Conservation (phyloP, 805 yeast genomes). For the Lipomyces kockii region DNA sequence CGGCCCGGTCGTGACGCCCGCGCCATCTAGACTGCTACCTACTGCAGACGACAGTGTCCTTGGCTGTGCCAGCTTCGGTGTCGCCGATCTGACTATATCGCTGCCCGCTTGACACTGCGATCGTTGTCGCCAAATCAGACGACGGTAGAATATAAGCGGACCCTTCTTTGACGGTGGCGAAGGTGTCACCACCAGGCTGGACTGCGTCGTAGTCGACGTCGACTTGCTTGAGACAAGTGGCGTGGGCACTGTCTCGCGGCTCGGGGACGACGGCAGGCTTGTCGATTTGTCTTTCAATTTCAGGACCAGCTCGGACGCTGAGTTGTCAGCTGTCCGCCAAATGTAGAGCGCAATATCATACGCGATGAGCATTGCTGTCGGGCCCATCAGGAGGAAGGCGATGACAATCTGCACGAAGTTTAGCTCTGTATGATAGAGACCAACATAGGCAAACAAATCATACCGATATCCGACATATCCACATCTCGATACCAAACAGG, state of each 20-base stretch:
- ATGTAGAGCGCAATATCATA: constrained; percentile 25
- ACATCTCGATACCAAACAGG: constrained; percentile 16
- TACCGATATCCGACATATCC: constrained; percentile 25
- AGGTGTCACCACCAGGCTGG: not conserved
- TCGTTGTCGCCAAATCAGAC: not conserved
- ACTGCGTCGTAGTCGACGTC: not conserved
- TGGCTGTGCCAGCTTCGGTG: not conserved
- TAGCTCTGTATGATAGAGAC: not conserved
- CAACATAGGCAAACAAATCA: not conserved
- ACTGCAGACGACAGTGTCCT: not conserved
- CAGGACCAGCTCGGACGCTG: constrained; percentile 2
- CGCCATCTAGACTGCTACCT: not conserved
- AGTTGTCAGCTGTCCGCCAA: constrained; percentile 21
- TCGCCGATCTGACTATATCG: not conserved
- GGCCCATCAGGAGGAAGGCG: constrained; percentile 22
- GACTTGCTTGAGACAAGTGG: no score
- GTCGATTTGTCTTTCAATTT: constrained; percentile 3
- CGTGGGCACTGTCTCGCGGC: not conserved
- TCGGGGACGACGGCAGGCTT: constrained; percentile 2
- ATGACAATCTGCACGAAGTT: constrained; percentile 17
- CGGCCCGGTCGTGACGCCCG: not conserved
- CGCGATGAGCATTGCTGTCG: constrained; percentile 19
- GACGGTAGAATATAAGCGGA: not conserved
- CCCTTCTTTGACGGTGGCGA: not conserved
- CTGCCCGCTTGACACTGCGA: not conserved